Percentiles rank a stretch among this genome's conserved stretches.
Conservation (phyloP, 2,329 filamentous ascomycete species). For the Cordyceps fumosorosea region DNA sequence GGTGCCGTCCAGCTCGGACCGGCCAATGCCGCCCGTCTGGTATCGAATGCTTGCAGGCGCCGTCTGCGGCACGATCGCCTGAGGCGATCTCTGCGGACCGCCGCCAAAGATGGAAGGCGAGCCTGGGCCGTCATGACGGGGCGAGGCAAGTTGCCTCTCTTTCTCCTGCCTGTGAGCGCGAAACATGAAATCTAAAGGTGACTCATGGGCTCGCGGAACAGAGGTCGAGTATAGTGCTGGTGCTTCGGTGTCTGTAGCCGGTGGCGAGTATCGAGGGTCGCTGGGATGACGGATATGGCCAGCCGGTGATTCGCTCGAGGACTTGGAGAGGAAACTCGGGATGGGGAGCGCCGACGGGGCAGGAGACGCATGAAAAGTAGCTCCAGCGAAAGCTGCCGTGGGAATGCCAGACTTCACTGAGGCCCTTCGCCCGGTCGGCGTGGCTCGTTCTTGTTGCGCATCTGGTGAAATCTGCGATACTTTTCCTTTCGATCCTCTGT, state of each 20-base stretch:
- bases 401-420: conserved; percentile 37
- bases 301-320: conserved; percentile 58
- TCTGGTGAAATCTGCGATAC: conserved; percentile 33
- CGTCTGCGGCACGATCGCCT: conserved; percentile 27
- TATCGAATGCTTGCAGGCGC: conserved; percentile 31
- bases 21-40: conserved; percentile 21
- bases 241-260: conserved; percentile 46
- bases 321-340: conserved; percentile 76
- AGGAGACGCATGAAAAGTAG: conserved; percentile 91
- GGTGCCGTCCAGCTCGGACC: conserved; percentile 56
- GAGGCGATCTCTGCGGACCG: not conserved
- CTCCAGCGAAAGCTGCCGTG: conserved; percentile 74
- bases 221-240: conserved; percentile 36
- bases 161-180: conserved; percentile 77
- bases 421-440: conserved; percentile 34
- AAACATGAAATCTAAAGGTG: conserved; percentile 86
- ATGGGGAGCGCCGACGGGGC: conserved; percentile 85
- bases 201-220: conserved; percentile 43
- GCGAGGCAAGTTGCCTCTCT: conserved; percentile 49
- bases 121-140: conserved; percentile 34
- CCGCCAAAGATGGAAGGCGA: not conserved
- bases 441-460: conserved; percentile 34
- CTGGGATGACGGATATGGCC: conserved; percentile 29
- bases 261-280: conserved; percentile 41
- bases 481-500: conserved; percentile 25